A percentile compares a stretch with the other conserved stretches of the same genome.
These are phyloP conservation scores for Sophora flavescens DNA, from an alignment of 306 rosid genomes.

Conservation along the genomic window DNA sequence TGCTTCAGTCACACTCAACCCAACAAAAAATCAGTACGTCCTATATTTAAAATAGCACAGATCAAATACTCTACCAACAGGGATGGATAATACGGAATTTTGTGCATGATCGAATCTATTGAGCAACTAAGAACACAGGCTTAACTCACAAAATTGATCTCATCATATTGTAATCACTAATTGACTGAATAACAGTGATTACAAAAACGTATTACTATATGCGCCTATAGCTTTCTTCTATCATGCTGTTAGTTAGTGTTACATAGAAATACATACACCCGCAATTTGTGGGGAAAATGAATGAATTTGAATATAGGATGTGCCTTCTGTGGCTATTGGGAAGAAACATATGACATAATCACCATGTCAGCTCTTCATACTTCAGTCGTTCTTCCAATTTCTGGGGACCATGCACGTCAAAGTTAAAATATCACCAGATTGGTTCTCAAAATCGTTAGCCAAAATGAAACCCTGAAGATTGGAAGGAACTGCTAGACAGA, in stretches of 20 bases:
- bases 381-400: conserved; percentile 45
- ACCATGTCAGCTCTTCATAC: conserved; percentile 42
- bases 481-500: conserved; percentile 61
- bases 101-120: background rate
- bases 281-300: conserved; percentile 56
- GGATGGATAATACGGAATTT: background rate
- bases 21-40: background rate
- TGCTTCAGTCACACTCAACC: background rate
- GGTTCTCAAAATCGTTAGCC: conserved; percentile 53
- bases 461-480: conserved; percentile 78
- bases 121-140: background rate
- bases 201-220: conserved; percentile 46
- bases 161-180: conserved; percentile 39
- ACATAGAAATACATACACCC: conserved; percentile 60
- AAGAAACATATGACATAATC: conserved; percentile 41
- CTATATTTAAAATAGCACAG: background rate
- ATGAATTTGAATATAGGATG: conserved; percentile 67
- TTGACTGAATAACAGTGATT: conserved; percentile 19
- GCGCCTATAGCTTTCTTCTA: conserved; percentile 47
- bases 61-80: background rate
- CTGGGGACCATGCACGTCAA: conserved; percentile 40
- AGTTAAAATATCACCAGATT: conserved; percentile 38
- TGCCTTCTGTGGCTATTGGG: conserved; percentile 45
- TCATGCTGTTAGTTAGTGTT: conserved; percentile 49
- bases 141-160: conserved; percentile 39